A percentile compares a stretch with the other conserved stretches of the same genome.
These are phyloP conservation scores for Quercus variabilis DNA, from an alignment of 306 rosid species.

Conservation along the genomic window DNA sequence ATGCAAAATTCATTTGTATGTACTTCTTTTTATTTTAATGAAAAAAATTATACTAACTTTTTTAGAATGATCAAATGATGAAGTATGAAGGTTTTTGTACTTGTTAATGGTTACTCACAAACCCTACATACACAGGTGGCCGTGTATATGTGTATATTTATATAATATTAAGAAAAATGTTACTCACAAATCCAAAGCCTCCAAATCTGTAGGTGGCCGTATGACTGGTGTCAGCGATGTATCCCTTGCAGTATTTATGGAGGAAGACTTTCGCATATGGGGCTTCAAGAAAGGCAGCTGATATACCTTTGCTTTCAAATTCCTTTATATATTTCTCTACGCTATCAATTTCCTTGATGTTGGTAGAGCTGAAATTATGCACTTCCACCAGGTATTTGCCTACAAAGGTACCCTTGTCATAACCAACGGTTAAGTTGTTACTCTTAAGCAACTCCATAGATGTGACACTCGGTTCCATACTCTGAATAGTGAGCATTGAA, in stretches of 20 bases:
- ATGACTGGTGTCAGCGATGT: background rate
- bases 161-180: too few relatives aligned
- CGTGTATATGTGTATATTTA: too few relatives aligned
- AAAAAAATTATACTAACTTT: too few relatives aligned
- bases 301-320: background rate
- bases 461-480: slow-evolving; percentile 14
- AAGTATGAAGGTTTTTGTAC: too few relatives aligned
- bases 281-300: slow-evolving; percentile 32
- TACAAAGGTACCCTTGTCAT: slow-evolving; percentile 28
- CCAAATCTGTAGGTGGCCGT: slow-evolving; percentile 23
- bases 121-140: too few relatives aligned
- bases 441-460: background rate
- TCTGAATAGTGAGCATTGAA: slow-evolving; percentile 60
- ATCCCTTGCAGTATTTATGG: slow-evolving; percentile 19
- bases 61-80: background rate
- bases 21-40: too few relatives aligned
- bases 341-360: background rate
- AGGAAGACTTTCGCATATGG: slow-evolving; percentile 28
- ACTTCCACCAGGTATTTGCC: background rate
- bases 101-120: background rate
- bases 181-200: slow-evolving; percentile 41
- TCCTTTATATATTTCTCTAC: background rate
- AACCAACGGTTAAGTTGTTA: slow-evolving; percentile 44
- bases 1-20: too few relatives aligned
- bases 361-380: background rate